A percentile compares a stretch with the other conserved stretches of the same genome.
Conservation (phyloP, 345 rosid species). For the Pistacia vera region DNA sequence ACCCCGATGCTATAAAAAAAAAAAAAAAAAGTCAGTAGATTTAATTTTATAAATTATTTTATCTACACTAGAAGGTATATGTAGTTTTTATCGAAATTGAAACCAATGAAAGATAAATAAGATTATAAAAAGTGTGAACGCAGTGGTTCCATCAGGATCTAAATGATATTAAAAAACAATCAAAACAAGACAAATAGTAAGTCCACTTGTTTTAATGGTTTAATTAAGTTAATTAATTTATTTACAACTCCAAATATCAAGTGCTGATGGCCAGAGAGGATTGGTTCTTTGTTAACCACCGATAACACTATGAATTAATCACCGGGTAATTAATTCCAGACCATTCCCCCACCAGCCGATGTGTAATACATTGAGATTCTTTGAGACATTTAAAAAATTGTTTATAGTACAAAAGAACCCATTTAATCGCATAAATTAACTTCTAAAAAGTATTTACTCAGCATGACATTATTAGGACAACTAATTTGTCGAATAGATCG, state of each 20-base stretch:
- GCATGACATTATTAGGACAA: too few relatives aligned
- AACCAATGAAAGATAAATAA: too few relatives aligned
- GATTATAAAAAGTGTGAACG: slow-evolving; percentile 11
- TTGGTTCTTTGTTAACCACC: not conserved
- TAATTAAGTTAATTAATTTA: not conserved
- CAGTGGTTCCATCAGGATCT: slow-evolving; percentile 1
- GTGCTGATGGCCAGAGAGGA: not conserved
- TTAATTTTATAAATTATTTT: too few relatives aligned
- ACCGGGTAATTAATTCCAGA: not conserved
- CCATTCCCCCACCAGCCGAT: not conserved
- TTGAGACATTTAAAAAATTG: not conserved
- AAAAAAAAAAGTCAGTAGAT: too few relatives aligned
- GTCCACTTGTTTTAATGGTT: not conserved
- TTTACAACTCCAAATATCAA: not conserved
- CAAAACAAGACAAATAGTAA: not conserved
- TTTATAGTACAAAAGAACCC: too few relatives aligned
- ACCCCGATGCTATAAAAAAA: too few relatives aligned
- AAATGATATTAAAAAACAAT: not conserved
- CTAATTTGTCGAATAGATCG: too few relatives aligned
- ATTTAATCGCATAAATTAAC: too few relatives aligned
- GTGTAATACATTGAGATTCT: slow-evolving; percentile 3
- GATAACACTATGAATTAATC: not conserved
- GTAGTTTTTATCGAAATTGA: too few relatives aligned
- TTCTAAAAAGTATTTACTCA: too few relatives aligned
- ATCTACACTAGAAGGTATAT: too few relatives aligned